These are phyloP conservation scores for Beauveria brongniartii DNA, from an alignment of 2,329 filamentous ascomycete genomes.

Conservation along the genomic window DNA sequence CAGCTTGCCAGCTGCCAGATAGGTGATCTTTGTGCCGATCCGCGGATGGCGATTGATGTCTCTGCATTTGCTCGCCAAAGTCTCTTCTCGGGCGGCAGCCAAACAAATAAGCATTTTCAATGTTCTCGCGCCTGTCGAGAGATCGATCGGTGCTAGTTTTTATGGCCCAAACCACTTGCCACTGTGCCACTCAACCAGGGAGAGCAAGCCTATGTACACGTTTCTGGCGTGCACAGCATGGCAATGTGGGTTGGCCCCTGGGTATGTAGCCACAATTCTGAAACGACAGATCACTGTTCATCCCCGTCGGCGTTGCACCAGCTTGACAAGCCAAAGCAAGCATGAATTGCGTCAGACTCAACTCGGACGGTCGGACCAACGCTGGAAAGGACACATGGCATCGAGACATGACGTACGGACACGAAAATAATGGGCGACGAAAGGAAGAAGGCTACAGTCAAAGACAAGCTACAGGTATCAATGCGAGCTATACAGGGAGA, in stretches of 20 bases:
- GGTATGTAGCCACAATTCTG: slow-evolving; percentile 1
- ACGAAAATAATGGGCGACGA: background rate
- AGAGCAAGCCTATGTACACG: background rate
- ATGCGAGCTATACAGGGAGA: background rate
- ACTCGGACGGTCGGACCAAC: background rate
- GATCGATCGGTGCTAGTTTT: no score
- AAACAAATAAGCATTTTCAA: no score
- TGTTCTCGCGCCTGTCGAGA: no score
- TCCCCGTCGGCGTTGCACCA: background rate
- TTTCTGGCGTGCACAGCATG: background rate
- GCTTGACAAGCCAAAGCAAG: slow-evolving; percentile 3
- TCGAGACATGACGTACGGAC: background rate
- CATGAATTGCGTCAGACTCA: background rate
- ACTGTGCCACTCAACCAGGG: background rate
- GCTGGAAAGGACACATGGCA: no score
- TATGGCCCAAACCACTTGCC: no score
- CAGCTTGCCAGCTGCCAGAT: no score
- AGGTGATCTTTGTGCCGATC: no score
- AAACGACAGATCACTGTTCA: slow-evolving; percentile 1
- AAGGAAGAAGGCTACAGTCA: background rate
- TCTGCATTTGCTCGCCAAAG: no score
- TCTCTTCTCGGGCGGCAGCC: no score
- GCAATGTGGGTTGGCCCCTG: background rate
- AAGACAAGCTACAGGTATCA: background rate
- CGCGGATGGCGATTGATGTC: no score